Evolutionary conservation across 2,329 filamentous ascomycete genomes (phyloP).

Genomic region (Fusarium scirpi): DNA sequence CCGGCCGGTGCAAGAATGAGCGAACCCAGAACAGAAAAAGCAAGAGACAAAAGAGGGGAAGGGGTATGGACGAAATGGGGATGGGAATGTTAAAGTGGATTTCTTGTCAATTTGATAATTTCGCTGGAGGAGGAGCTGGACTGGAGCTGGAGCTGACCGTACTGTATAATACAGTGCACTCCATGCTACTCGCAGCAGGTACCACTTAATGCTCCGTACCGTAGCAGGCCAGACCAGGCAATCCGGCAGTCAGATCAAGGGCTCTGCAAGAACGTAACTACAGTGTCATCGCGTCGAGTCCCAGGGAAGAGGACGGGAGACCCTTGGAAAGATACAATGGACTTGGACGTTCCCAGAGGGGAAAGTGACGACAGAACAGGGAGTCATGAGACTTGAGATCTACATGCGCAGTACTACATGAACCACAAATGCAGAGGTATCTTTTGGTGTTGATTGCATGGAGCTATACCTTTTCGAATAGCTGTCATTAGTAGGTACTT

Average conservation of each 20-base stretch:
- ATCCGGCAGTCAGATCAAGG: slow-evolving; percentile 22
- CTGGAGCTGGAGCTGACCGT: slow-evolving; percentile 7
- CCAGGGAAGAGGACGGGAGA: slow-evolving; percentile 23
- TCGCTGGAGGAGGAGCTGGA: slow-evolving; percentile 24
- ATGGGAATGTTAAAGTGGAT: slow-evolving; percentile 43
- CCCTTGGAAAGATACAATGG: slow-evolving; percentile 33
- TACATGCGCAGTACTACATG: slow-evolving; percentile 23
- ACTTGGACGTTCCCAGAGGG: slow-evolving; percentile 16
- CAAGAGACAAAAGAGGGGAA: slow-evolving; percentile 29
- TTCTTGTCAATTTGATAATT: slow-evolving; percentile 43
- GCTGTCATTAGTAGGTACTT: slow-evolving; percentile 10
- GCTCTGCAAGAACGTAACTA: slow-evolving; percentile 1
- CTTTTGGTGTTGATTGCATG: not conserved
- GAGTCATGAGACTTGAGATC: slow-evolving; percentile 43
- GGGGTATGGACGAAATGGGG: slow-evolving; percentile 32
- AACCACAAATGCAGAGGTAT: slow-evolving; percentile 16
- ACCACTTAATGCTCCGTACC: slow-evolving; percentile 29
- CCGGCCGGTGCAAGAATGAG: slow-evolving; percentile 32
- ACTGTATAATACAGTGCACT: slow-evolving; percentile 28
- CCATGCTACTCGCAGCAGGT: slow-evolving; percentile 14
- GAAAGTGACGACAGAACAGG: slow-evolving; percentile 45
- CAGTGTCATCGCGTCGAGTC: slow-evolving; percentile 6
- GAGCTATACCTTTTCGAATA: slow-evolving; percentile 10
- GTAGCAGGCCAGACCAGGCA: slow-evolving; percentile 6
- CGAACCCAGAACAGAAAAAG: slow-evolving; percentile 34